These are phyloP conservation scores for Xylaria curta DNA, from an alignment of 495 filamentous ascomycete species.

Conservation along the genomic window DNA sequence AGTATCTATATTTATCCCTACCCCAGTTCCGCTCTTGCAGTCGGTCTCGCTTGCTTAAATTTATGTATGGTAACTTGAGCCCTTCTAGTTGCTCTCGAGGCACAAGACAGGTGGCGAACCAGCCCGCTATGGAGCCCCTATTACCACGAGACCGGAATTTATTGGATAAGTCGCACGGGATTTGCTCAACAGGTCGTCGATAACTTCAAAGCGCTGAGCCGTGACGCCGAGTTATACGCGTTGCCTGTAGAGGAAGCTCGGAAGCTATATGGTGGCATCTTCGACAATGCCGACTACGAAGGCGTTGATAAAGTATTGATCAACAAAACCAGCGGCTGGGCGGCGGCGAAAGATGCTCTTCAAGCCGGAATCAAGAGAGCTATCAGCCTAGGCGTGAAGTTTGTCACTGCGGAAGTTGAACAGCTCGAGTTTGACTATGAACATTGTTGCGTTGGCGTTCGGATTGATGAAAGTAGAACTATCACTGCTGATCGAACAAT, in stretches of 20 bases:
- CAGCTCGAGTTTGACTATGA: conserved; percentile 51
- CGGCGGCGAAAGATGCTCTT: conserved; percentile 63
- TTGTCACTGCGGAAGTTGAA: conserved; percentile 54
- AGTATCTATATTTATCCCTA: not conserved
- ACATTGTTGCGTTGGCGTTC: conserved; percentile 55
- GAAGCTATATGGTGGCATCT: conserved; percentile 56
- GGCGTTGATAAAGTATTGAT: conserved; percentile 55
- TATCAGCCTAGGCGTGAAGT: conserved; percentile 59
- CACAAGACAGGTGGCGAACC: conserved; percentile 58
- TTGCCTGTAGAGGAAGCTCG: conserved; percentile 53
- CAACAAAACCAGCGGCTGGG: conserved; percentile 66
- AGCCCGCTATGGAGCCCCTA: conserved; percentile 61
- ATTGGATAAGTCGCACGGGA: conserved; percentile 54
- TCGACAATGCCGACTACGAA: conserved; percentile 59
- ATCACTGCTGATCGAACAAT: conserved; percentile 56
- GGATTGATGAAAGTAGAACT: conserved; percentile 46
- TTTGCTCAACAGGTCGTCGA: conserved; percentile 55
- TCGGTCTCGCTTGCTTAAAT: not conserved
- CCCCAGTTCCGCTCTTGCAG: not conserved
- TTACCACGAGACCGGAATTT: conserved; percentile 64
- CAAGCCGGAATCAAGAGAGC: conserved; percentile 52
- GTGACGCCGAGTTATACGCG: conserved; percentile 42
- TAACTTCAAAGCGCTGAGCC: conserved; percentile 57
- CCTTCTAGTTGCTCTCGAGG: conserved; percentile 58
- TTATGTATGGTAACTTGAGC: not conserved